These are phyloP conservation scores for Coprinopsis cinerea DNA, from an alignment of 768 basidiomycete species.

Conservation along the genomic window DNA sequence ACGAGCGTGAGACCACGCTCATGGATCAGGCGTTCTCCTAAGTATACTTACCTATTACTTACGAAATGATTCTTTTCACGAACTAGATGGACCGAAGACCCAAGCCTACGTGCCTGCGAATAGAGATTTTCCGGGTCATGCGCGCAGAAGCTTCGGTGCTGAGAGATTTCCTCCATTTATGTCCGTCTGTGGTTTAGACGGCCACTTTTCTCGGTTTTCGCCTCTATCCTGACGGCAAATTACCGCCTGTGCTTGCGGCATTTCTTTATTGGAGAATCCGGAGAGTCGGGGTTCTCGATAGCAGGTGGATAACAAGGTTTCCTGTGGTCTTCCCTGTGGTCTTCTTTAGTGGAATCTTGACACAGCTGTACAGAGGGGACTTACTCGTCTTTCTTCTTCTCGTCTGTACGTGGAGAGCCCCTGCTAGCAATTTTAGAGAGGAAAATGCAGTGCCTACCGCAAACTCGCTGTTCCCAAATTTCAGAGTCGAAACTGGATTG, in stretches of 20 bases:
- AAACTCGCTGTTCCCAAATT: no score
- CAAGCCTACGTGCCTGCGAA: background rate
- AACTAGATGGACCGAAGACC: slow-evolving; percentile 1
- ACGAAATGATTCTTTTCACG: slow-evolving; percentile 1
- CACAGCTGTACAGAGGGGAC: no score
- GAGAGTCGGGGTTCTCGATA: background rate
- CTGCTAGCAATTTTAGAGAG: no score
- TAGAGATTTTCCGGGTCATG: slow-evolving; percentile 7
- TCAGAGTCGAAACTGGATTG: background rate
- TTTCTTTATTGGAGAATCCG: background rate
- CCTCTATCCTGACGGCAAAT: background rate
- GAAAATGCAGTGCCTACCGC: no score
- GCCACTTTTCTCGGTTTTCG: background rate
- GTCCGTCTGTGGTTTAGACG: background rate
- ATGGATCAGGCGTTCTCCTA: background rate
- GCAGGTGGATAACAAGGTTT: background rate
- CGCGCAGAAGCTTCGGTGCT: slow-evolving; percentile 6
- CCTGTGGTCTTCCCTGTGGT: no score
- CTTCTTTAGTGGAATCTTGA: no score
- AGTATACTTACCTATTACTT: background rate
- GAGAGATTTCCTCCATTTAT: background rate
- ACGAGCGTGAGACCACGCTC: slow-evolving; percentile 1
- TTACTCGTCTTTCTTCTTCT: no score
- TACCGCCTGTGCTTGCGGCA: background rate
- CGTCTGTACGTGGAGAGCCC: no score